A percentile compares a stretch with the other conserved stretches of the same genome.
phyloP scores from a whole-genome alignment of 2,329 filamentous ascomycete genomes.

The Alternaria infectoria region DNA sequence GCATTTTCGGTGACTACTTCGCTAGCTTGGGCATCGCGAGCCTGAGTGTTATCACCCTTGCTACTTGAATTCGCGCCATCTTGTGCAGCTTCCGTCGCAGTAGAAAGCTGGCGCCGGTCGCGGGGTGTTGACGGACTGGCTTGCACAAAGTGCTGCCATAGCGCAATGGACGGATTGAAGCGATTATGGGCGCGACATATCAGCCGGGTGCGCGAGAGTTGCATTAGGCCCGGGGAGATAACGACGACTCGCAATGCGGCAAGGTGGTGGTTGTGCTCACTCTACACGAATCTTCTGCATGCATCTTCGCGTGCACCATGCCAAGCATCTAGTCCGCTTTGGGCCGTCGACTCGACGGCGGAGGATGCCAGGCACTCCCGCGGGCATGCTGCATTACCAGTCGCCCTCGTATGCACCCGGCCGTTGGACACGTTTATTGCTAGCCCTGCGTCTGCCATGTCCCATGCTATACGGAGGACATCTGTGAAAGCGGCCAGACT shows the following conservation, averaged over 20 bases:
- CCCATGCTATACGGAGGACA: background rate
- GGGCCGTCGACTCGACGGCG: conserved; percentile 7
- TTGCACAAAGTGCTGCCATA: conserved; percentile 45
- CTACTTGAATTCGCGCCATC: background rate
- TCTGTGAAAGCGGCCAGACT: background rate
- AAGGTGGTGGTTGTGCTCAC: background rate
- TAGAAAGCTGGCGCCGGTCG: conserved; percentile 27
- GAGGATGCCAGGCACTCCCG: conserved; percentile 21
- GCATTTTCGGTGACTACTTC: background rate
- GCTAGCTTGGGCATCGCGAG: background rate
- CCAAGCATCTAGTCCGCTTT: conserved; percentile 26
- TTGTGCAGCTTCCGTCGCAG: conserved; percentile 14
- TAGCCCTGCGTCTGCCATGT: conserved; percentile 3
- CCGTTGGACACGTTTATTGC: background rate
- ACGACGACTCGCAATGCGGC: conserved; percentile 6
- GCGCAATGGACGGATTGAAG: conserved; percentile 37
- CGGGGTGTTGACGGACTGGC: conserved; percentile 14
- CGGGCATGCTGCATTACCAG: conserved; percentile 14
- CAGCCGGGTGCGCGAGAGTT: conserved; percentile 26
- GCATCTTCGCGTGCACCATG: conserved; percentile 1
- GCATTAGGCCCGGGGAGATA: conserved; percentile 32
- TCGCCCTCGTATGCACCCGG: conserved; percentile 4
- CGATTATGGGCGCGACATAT: conserved; percentile 43
- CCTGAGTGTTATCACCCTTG: background rate
- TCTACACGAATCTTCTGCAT: conserved; percentile 5